Conservation (phyloP, 1,139 yeast species). For the Blastobotrys malaysiensis region DNA sequence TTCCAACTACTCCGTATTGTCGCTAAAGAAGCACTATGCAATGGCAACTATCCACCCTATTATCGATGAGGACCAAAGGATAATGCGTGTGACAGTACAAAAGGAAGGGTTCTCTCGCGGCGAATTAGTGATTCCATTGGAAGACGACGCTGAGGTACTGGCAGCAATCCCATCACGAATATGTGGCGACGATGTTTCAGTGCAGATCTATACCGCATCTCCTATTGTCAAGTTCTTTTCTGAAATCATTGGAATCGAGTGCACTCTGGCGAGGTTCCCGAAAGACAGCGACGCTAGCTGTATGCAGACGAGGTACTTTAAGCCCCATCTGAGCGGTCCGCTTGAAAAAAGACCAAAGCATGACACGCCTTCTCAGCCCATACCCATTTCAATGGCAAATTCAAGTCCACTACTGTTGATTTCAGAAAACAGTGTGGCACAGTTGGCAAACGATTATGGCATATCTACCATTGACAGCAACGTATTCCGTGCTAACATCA, state of each 20-base stretch:
- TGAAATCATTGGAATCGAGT: slow-evolving; percentile 28
- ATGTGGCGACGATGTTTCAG: slow-evolving; percentile 13
- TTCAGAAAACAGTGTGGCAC: slow-evolving; percentile 29
- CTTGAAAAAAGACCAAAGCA: slow-evolving; percentile 4
- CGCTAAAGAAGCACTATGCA: slow-evolving; percentile 31
- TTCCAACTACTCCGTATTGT: slow-evolving; percentile 25
- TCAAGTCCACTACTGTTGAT: slow-evolving; percentile 37
- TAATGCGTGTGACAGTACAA: slow-evolving; percentile 6
- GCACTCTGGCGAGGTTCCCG: slow-evolving; percentile 33
- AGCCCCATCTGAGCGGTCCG: slow-evolving; percentile 14
- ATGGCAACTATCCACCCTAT: slow-evolving; percentile 35
- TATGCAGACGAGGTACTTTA: slow-evolving; percentile 11
- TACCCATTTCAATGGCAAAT: slow-evolving; percentile 29
- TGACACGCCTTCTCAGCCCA: not conserved
- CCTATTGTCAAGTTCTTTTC: slow-evolving; percentile 28
- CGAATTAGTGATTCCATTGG: slow-evolving; percentile 14
- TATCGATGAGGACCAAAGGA: slow-evolving; percentile 16
- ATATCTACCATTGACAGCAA: slow-evolving; percentile 13
- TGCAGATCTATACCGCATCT: slow-evolving; percentile 20
- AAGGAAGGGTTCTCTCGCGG: not conserved
- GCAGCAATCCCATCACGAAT: slow-evolving; percentile 12
- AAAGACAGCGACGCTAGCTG: slow-evolving; percentile 1
- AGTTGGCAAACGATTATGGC: slow-evolving; percentile 20
- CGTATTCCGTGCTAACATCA: slow-evolving; percentile 38
- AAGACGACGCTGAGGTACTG: slow-evolving; percentile 3